These are phyloP conservation scores for Candida berthetii DNA, from an alignment of 805 yeast genomes.

Conservation along the genomic window DNA sequence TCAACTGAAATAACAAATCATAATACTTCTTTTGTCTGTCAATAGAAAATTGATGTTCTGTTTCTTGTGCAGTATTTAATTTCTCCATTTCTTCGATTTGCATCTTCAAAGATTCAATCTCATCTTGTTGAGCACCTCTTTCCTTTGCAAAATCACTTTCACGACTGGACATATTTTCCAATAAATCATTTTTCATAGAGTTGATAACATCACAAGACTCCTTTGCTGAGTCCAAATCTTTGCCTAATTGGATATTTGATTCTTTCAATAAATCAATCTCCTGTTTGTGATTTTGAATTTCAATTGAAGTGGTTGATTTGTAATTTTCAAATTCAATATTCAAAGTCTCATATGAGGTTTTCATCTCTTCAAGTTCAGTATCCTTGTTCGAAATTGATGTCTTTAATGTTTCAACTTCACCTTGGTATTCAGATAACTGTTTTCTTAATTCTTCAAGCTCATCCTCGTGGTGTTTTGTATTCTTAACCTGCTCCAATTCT, in stretches of 20 bases:
- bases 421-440: constrained; percentile 1
- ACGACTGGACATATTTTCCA: constrained; percentile 62
- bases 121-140: constrained; percentile 39
- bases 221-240: constrained; percentile 2
- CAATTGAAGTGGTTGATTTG: not conserved
- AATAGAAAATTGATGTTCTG: constrained; percentile 20
- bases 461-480: not conserved
- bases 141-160: constrained; percentile 56
- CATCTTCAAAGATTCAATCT: constrained; percentile 38
- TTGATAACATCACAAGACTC: constrained; percentile 18
- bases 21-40: not conserved
- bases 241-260: not conserved
- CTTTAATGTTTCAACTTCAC: constrained; percentile 2
- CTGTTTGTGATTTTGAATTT: not conserved
- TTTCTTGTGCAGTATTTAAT: constrained; percentile 32
- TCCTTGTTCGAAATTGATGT: not conserved
- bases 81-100: constrained; percentile 47
- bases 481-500: too few species aligned
- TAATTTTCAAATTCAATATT: not conserved
- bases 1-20: constrained; percentile 12
- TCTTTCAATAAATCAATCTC: not conserved
- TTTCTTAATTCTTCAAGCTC: constrained; percentile 3
- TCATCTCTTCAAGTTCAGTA: not conserved
- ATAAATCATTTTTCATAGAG: constrained; percentile 51
- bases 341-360: not conserved